Evolutionary conservation across 148 eudicot species (phyloP), one percentile per base, ranked within the genome.

Genomic region (Chenopodium suecicum): DNA sequence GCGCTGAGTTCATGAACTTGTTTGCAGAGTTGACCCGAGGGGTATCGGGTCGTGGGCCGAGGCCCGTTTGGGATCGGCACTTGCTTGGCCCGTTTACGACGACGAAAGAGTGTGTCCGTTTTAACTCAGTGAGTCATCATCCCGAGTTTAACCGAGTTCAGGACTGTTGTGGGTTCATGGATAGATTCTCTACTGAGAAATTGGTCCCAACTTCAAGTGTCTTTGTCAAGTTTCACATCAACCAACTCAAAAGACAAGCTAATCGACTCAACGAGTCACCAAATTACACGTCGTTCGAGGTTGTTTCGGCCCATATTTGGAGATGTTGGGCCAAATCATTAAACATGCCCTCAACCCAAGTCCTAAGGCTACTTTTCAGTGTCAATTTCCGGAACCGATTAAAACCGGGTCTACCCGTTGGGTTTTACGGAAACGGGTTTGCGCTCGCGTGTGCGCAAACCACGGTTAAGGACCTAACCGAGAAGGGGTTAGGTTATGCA

Each of bases 361-460:
- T 75, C 0, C 7, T 92, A 25, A 94, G 91, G 58, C 81, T 92
- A 2, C 79, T 94, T 1, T 94, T 94, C 70, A 91, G 91, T 76
- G 82, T 94, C 37, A 87, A 92, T 46, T 44, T 92, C 6, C 91
- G 98, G 0, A 75, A 86, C 77, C 91, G 92, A 64, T 81, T 91
- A 48, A 84, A 87, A 81, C 94, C 94, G 79, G 88, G 88, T 22
- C 74, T 94, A 68, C 94, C 94, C 2, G 17, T 37, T 0, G 93
- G 94, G 8, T 94, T 77, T 82, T 92, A 91, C 71, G 96, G 96
- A 25, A 94, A 92, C 82, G 96, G 91, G 14, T 91, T 94, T 19
- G 91, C 88, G 0, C 87, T 92, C 8, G 95, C 90, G 7, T 94
- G 98, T 64, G 96, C 91, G 2, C 86, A 90, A 64, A 88, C 93